phyloP scores from a whole-genome alignment of 441 rosid genomes.

The Flueggea neowawraea region DNA sequence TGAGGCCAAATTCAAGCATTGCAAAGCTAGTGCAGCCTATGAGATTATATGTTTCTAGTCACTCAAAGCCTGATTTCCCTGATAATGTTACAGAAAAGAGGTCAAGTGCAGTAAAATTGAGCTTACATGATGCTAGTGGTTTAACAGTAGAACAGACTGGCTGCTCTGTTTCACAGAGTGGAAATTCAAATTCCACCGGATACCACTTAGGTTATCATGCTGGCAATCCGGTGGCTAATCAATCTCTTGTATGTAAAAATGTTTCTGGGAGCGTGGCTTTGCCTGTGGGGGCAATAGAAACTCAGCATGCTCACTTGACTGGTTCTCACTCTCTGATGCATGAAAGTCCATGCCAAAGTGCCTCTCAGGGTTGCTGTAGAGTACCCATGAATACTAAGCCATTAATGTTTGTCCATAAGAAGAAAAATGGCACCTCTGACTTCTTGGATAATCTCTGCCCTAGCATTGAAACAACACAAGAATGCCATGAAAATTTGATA shows the following conservation, averaged over 20 bases:
- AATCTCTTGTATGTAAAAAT: too few species aligned
- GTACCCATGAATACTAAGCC: slow-evolving; percentile 3
- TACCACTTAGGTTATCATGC: neutral
- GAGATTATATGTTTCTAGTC: too few species aligned
- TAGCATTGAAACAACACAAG: neutral
- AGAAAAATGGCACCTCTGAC: slow-evolving; percentile 6
- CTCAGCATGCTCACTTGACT: slow-evolving; percentile 21
- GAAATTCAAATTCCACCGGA: too few species aligned
- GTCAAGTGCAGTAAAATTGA: too few species aligned
- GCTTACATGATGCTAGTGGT: too few species aligned
- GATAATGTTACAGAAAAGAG: too few species aligned
- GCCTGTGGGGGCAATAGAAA: neutral
- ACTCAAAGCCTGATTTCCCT: too few species aligned
- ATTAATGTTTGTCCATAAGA: slow-evolving; percentile 8
- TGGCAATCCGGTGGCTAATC: slow-evolving; percentile 4
- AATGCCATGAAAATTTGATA: slow-evolving; percentile 3
- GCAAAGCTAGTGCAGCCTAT: too few species aligned
- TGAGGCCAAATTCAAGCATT: too few species aligned
- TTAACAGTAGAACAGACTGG: too few species aligned
- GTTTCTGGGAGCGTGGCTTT: too few species aligned
- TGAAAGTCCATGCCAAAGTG: slow-evolving; percentile 7
- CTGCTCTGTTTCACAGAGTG: too few species aligned
- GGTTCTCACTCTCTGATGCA: slow-evolving; percentile 10
- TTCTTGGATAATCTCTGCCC: slow-evolving; percentile 9
- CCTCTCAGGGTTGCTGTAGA: slow-evolving; percentile 9